A percentile compares a stretch with the other conserved stretches of the same genome.
These are phyloP conservation scores for Candida nonsorbophila DNA, from an alignment of 805 yeast genomes.

Conservation along the genomic window DNA sequence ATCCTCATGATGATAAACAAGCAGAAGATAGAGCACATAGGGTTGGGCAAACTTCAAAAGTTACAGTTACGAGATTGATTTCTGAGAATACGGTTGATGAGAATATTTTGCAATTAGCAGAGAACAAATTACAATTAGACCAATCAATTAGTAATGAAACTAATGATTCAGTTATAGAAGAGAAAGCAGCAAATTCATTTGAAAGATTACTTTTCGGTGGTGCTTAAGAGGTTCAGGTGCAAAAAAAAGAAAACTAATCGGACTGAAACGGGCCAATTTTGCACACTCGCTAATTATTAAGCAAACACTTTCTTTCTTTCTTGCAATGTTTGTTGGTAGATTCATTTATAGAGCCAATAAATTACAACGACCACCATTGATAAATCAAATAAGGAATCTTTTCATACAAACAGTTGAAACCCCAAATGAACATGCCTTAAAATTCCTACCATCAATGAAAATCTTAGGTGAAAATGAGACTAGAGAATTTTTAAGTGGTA, in stretches of 20 bases:
- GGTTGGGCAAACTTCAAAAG: conserved; percentile 89
- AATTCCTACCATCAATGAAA: conserved; percentile 70
- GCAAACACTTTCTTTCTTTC: no score
- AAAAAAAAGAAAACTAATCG: no score
- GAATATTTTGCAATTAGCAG: conserved; percentile 78
- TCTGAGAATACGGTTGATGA: conserved; percentile 80
- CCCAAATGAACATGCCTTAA: conserved; percentile 82
- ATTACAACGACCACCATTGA: no score
- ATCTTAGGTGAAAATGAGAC: conserved; percentile 64
- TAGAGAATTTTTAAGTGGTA: conserved; percentile 64
- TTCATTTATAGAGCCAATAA: no score
- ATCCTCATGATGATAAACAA: conserved; percentile 97
- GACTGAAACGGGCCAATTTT: no score
- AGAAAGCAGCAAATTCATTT: conserved; percentile 46
- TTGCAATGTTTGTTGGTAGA: no score
- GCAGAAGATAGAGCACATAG: conserved; percentile 99
- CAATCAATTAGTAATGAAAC: conserved; percentile 41
- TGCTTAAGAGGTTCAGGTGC: no score
- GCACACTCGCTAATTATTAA: no score
- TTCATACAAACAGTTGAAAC: conserved; percentile 82
- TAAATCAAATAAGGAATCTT: conserved; percentile 16
- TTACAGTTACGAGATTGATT: conserved; percentile 70
- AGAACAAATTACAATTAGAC: conserved; percentile 86
- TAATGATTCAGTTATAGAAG: conserved; percentile 44
- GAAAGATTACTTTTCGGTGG: conserved; percentile 41